Base-by-base conservation (phyloP, 306 rosid species). In the Begonia loranthoides region DNA sequence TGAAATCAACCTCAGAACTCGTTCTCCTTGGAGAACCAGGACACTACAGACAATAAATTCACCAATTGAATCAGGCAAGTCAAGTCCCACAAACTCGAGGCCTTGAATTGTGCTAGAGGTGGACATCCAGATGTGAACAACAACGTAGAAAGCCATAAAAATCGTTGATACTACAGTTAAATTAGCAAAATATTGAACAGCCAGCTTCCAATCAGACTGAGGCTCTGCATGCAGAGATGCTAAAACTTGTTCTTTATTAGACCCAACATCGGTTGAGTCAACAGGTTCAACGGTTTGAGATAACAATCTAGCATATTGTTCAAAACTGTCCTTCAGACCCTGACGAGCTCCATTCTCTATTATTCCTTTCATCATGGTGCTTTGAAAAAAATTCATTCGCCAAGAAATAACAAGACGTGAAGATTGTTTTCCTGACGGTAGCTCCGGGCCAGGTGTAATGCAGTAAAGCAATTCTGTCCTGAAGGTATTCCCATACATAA, bases 291-390 rank as follows among this genome's bases (percentile, higher is more conserved):
- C 68, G 28, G 49, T 76, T 61, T 77, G 83, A 59, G 85, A 85
- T 68, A 90, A 68, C 67, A 82, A 59, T 52, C 39, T 52, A 8
- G 92, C 78, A 73, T 61, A 90, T 59, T 82, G 90, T 45, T 76
- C 87, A 55, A 68, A 90, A 76, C 80, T 78, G 10, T 90, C 95
- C 86, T 78, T 90, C 66, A 90, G 68, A 58, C 97, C 95, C 73
- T 82, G 95, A 1, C 90, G 74, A 21, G 95, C 90, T 55, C 95
- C 97, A 52, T 64, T 74, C 76, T 90, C 97, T 64, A 90, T 90
- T 90, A 85, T 70, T 69, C 95, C 97, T 59, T 72, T 90, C 95
- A 90, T 85, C 97, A 90, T 82, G 65, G 97, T 90, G 77, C 87
- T 82, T 68, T 90, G 97, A 51, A 85, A 17, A 52, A 90, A 90